Percentiles rank a stretch among this genome's conserved stretches.
These are phyloP conservation scores for Porcisia hertigi DNA, from an alignment of 208 protist genomes.

Conservation along the genomic window DNA sequence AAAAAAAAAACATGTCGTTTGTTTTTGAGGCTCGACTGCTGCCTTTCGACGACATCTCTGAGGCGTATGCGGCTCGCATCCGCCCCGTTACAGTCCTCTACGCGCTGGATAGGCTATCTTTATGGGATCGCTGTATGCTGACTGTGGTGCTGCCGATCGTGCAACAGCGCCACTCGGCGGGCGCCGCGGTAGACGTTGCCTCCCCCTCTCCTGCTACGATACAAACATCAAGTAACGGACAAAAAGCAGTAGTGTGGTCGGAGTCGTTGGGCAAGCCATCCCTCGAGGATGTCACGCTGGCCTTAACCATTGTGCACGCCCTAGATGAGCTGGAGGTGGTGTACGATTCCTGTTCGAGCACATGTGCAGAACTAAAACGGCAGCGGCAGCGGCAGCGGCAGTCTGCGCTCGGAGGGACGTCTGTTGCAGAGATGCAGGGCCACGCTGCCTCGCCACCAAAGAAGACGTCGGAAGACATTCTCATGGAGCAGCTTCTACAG, in stretches of 20 bases:
- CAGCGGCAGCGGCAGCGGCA: not conserved
- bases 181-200: not conserved
- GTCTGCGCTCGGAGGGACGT: not conserved
- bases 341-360: slow-evolving; percentile 43
- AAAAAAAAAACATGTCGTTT: slow-evolving; percentile 44
- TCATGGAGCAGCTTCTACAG: slow-evolving; percentile 66
- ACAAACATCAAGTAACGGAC: not conserved
- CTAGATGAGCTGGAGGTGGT: slow-evolving; percentile 73
- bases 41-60: slow-evolving; percentile 48
- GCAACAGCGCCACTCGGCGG: slow-evolving; percentile 25
- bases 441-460: not conserved
- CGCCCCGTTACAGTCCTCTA: not conserved
- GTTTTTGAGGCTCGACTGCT: slow-evolving; percentile 76
- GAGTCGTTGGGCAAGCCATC: not conserved
- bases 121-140: slow-evolving; percentile 70
- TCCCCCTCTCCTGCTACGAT: not conserved
- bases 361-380: slow-evolving; percentile 5
- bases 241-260: not conserved
- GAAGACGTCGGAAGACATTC: slow-evolving; percentile 48
- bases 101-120: slow-evolving; percentile 34
- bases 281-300: slow-evolving; percentile 35
- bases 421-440: not conserved
- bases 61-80: slow-evolving; percentile 23
- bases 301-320: slow-evolving; percentile 43
- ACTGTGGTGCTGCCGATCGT: slow-evolving; percentile 54